Conservation (phyloP, 192 early-diverging fungal species). For the Linnemannia hyalina region DNA sequence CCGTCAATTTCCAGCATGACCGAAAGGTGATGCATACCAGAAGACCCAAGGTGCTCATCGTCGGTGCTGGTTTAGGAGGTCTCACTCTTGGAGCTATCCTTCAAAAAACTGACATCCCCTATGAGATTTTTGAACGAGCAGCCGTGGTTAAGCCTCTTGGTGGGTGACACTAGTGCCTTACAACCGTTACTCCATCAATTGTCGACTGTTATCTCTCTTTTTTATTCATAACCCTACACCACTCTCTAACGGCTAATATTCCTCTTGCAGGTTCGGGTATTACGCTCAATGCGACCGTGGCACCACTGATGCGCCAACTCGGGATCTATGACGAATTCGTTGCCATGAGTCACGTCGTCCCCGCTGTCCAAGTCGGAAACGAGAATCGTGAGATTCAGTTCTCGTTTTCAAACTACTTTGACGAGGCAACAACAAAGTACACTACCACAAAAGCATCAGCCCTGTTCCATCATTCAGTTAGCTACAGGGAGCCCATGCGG, state of each 20-base stretch:
- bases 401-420: not conserved
- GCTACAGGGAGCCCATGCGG: too few species aligned
- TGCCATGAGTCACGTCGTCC: not conserved
- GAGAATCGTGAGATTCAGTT: not conserved
- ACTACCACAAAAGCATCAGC: too few species aligned
- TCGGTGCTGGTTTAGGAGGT: too few species aligned
- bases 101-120: not conserved
- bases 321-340: slow-evolving; percentile 20
- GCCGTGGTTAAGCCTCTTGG: not conserved
- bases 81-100: too few species aligned
- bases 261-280: not conserved
- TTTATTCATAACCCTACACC: not conserved
- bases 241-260: not conserved
- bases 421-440: not conserved
- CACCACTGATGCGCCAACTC: slow-evolving; percentile 13
- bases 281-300: not conserved
- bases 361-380: not conserved
- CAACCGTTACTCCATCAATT: not conserved
- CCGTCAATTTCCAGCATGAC: too few species aligned
- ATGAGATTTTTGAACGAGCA: not conserved
- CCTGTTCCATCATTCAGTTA: too few species aligned
- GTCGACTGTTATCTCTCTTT: not conserved
- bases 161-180: too few species aligned
- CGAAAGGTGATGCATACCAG: too few species aligned
- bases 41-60: too few species aligned